Percentiles rank a stretch among this genome's conserved stretches.
Conservation (phyloP, 1,284 basidiomycete species). For the Trichosporon faecale region DNA sequence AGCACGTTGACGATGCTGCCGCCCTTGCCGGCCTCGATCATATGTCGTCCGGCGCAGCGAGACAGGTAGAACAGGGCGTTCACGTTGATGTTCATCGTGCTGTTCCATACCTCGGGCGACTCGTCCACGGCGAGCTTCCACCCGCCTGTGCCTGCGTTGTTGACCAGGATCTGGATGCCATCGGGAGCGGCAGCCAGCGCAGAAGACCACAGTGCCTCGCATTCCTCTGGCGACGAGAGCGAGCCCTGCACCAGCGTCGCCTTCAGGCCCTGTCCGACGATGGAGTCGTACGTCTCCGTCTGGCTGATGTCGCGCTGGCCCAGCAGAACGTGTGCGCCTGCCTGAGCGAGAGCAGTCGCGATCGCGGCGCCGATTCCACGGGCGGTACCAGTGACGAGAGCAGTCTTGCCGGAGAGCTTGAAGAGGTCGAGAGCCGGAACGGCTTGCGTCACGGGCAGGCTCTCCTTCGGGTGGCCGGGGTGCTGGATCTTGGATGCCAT, state of each 20-base stretch:
- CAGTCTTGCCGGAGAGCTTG: conserved; percentile 47
- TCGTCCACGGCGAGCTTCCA: background rate
- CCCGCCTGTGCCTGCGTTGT: background rate
- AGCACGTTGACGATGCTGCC: conserved; percentile 45
- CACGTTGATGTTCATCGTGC: conserved; percentile 30
- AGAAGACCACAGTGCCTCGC: background rate
- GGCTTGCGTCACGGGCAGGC: conserved; percentile 16
- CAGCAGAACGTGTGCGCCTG: conserved; percentile 72
- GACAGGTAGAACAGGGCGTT: conserved; percentile 40
- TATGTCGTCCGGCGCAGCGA: conserved; percentile 39
- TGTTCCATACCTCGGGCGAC: background rate
- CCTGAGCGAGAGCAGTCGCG: conserved; percentile 52
- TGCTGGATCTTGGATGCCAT: background rate
- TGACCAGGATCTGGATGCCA: conserved; percentile 3
- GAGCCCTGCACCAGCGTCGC: conserved; percentile 64
- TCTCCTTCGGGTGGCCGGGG: conserved; percentile 1
- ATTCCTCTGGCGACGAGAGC: conserved; percentile 47
- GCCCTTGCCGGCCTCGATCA: conserved; percentile 34
- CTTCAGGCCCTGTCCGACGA: conserved; percentile 45
- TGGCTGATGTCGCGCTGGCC: conserved; percentile 62
- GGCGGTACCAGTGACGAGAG: conserved; percentile 36
- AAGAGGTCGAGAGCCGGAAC: conserved; percentile 36
- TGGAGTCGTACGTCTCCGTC: conserved; percentile 59
- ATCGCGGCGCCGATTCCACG: conserved; percentile 35
- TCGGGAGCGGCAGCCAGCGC: background rate